phyloP scores from a whole-genome alignment of 2,329 filamentous ascomycete species.

The Fusarium camptoceras region DNA sequence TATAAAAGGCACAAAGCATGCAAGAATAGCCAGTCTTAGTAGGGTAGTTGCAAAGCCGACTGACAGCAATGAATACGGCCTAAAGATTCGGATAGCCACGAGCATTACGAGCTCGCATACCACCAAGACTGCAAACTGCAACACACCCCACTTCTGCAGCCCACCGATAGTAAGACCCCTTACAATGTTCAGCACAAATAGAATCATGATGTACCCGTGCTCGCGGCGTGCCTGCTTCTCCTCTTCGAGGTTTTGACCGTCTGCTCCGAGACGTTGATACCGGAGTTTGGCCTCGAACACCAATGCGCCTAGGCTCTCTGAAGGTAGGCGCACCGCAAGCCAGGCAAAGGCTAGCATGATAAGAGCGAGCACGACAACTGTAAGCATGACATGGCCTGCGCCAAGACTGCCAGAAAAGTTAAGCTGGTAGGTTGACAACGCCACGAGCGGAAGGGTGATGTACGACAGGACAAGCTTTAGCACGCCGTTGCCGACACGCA shows the following conservation, averaged over 20 bases:
- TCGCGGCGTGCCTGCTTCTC: background rate
- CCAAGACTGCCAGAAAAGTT: background rate
- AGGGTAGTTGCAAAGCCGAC: background rate
- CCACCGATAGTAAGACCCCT: background rate
- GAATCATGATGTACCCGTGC: background rate
- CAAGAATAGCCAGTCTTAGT: background rate
- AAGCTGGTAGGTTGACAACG: background rate
- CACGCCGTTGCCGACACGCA: background rate
- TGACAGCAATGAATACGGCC: background rate
- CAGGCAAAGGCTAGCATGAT: background rate
- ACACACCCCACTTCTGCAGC: background rate
- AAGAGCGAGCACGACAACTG: background rate
- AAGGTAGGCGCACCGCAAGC: background rate
- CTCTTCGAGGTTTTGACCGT: background rate
- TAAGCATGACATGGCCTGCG: background rate
- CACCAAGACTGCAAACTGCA: background rate
- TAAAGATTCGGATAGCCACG: background rate
- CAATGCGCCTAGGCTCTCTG: background rate
- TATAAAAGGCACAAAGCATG: background rate
- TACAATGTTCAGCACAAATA: background rate
- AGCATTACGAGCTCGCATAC: background rate
- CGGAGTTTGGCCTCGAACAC: background rate
- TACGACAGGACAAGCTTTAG: background rate
- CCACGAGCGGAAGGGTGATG: background rate
- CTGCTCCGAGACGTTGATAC: background rate